phyloP scores from a whole-genome alignment of 257 asterid genomes.

The Cynanchum wilfordii region DNA sequence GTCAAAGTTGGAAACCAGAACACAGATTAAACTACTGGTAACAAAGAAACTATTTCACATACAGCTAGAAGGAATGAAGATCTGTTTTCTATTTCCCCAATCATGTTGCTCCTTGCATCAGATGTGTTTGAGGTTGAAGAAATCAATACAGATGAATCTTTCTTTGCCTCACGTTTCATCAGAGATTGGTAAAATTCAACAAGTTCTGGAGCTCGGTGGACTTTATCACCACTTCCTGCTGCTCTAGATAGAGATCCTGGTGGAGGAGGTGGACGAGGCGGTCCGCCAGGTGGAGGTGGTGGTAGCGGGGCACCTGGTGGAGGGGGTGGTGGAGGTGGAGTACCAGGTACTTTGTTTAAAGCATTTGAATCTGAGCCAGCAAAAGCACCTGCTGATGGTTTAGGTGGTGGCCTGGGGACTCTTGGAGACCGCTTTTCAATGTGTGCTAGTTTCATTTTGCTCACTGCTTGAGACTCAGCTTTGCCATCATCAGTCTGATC shows the following conservation, averaged over 20 bases:
- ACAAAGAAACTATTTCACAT: constrained; percentile 27
- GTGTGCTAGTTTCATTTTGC: constrained; percentile 66
- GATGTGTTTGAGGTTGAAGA: constrained; percentile 53
- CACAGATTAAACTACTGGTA: not conserved
- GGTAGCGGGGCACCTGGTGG: constrained; percentile 84
- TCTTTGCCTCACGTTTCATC: constrained; percentile 95
- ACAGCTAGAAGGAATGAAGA: constrained; percentile 91
- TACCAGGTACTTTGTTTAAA: constrained; percentile 37
- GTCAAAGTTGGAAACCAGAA: constrained; percentile 19
- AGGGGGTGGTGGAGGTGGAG: constrained; percentile 75
- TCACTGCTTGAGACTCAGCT: constrained; percentile 48
- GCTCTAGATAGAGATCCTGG: constrained; percentile 61
- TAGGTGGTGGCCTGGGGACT: constrained; percentile 88
- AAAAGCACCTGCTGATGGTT: constrained; percentile 42
- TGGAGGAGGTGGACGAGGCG: constrained; percentile 92
- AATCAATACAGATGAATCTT: constrained; percentile 57
- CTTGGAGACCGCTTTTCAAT: constrained; percentile 82
- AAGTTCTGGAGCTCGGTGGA: constrained; percentile 95
- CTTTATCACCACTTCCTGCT: constrained; percentile 71
- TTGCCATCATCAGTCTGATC: constrained; percentile 44
- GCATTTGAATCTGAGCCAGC: constrained; percentile 28
- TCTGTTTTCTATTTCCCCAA: constrained; percentile 93
- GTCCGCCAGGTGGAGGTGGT: constrained; percentile 77
- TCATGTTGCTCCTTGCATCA: constrained; percentile 90
- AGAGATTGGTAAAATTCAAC: constrained; percentile 88